Conservation (phyloP, 2,329 filamentous ascomycete species). For the Neoascochyta sp. region DNA sequence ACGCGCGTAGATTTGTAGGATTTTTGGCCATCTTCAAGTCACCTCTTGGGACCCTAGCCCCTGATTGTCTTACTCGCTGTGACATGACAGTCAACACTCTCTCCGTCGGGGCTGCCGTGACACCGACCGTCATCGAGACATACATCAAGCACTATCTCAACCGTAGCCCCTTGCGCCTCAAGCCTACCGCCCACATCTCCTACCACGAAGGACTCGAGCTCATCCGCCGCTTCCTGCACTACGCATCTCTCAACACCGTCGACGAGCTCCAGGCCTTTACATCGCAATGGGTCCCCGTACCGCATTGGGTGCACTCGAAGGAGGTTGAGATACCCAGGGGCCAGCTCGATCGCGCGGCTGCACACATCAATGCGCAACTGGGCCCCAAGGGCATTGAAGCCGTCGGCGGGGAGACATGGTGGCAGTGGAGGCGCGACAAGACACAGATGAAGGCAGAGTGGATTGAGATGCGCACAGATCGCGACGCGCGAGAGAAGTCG, state of each 20-base stretch:
- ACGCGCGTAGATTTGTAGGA: too few relatives aligned
- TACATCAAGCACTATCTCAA: constrained; percentile 88
- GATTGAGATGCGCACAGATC: constrained; percentile 91
- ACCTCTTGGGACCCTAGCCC: too few relatives aligned
- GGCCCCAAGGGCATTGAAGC: constrained; percentile 69
- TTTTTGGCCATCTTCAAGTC: too few relatives aligned
- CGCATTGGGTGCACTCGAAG: constrained; percentile 80
- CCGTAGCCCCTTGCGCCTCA: constrained; percentile 67
- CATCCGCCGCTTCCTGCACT: constrained; percentile 78
- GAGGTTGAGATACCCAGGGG: constrained; percentile 61
- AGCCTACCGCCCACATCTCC: constrained; percentile 84
- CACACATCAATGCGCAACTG: constrained; percentile 67
- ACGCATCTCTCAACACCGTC: constrained; percentile 83
- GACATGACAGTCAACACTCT: constrained; percentile 71
- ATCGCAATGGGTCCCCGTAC: constrained; percentile 83
- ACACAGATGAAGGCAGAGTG: constrained; percentile 75
- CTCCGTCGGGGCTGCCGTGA: constrained; percentile 76
- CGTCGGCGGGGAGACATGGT: constrained; percentile 76
- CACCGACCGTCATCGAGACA: constrained; percentile 82
- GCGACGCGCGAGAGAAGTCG: constrained; percentile 64
- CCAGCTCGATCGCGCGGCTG: constrained; percentile 62
- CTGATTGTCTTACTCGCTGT: constrained; percentile 1
- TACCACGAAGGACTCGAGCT: constrained; percentile 91
- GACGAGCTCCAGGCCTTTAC: constrained; percentile 94
- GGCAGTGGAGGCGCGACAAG: constrained; percentile 66